Percentiles rank a stretch among this genome's conserved stretches.
Conservation (phyloP, 2,329 filamentous ascomycete genomes). For the Escovopsis sp. region DNA sequence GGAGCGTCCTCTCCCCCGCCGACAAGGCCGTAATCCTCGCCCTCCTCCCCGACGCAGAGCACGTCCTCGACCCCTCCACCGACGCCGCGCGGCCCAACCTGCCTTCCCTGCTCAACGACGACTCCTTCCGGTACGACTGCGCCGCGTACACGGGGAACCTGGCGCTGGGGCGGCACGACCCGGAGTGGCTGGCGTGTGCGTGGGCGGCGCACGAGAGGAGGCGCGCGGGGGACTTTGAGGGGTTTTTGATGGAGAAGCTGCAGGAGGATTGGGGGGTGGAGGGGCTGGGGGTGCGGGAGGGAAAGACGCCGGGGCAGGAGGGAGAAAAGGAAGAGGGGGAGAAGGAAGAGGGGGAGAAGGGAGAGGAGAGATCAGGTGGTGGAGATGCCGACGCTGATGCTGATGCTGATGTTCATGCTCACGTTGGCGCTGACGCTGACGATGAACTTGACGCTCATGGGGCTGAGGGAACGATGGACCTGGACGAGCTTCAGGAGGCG, state of each 20-base stretch:
- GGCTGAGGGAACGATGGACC: no score
- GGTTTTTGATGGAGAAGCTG: constrained; percentile 28
- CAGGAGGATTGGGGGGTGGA: constrained; percentile 31
- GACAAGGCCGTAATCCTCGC: constrained; percentile 22
- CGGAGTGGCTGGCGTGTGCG: constrained; percentile 35
- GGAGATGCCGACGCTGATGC: no score
- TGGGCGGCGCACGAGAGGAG: constrained; percentile 35
- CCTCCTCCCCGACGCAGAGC: constrained; percentile 21
- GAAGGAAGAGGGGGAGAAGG: background rate
- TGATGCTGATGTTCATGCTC: no score
- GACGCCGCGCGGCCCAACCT: constrained; percentile 25
- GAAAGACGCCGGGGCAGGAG: constrained; percentile 3
- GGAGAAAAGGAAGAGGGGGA: background rate
- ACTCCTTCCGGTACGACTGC: constrained; percentile 32
- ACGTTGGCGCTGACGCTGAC: no score
- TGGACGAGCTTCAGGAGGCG: no score
- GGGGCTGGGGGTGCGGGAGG: constrained; percentile 21
- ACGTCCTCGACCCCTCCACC: constrained; percentile 22
- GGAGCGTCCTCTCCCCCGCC: constrained; percentile 19
- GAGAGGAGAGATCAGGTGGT: no score
- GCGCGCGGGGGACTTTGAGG: constrained; percentile 33
- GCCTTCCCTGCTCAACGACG: constrained; percentile 27
- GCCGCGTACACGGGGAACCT: constrained; percentile 31
- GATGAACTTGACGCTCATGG: no score
- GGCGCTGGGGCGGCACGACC: constrained; percentile 31